phyloP scores from a whole-genome alignment of 2,329 filamentous ascomycete genomes.

The Pochonia chlamydosporia region DNA sequence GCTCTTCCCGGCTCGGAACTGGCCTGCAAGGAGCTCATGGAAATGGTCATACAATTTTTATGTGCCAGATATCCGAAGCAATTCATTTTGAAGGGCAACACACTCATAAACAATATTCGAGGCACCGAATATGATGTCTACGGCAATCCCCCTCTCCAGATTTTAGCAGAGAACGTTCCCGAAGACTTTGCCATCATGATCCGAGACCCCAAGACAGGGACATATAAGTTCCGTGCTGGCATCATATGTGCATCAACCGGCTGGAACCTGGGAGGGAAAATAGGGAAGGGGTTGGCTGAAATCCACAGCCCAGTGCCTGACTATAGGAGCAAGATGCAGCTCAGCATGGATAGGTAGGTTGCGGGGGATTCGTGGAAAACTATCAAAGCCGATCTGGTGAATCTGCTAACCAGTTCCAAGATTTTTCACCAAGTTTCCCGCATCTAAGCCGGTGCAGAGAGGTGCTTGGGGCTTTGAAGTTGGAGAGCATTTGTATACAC shows the following conservation, averaged over 20 bases:
- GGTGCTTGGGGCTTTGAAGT: conserved; percentile 81
- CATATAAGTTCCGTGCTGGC: conserved; percentile 70
- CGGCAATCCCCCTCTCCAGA: conserved; percentile 56
- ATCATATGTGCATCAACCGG: conserved; percentile 74
- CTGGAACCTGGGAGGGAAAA: conserved; percentile 72
- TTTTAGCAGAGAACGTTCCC: conserved; percentile 71
- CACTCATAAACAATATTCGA: conserved; percentile 66
- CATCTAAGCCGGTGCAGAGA: conserved; percentile 71
- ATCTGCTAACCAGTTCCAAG: conserved; percentile 30
- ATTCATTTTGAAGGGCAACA: conserved; percentile 55
- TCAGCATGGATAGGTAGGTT: conserved; percentile 74
- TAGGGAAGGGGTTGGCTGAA: conserved; percentile 61
- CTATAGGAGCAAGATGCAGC: conserved; percentile 82
- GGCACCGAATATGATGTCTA: conserved; percentile 54
- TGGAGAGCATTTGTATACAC: conserved; percentile 69
- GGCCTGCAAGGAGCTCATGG: conserved; percentile 81
- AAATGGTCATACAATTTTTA: conserved; percentile 75
- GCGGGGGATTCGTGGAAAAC: too few relatives aligned
- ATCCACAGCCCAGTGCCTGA: conserved; percentile 75
- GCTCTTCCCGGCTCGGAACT: conserved; percentile 69
- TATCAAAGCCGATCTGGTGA: too few relatives aligned
- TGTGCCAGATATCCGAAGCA: conserved; percentile 70
- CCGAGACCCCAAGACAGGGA: conserved; percentile 63
- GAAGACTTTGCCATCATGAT: conserved; percentile 80
- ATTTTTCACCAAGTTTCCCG: conserved; percentile 75